Conservation (phyloP, 331 rosid species). For the Stylosanthes scabra region DNA sequence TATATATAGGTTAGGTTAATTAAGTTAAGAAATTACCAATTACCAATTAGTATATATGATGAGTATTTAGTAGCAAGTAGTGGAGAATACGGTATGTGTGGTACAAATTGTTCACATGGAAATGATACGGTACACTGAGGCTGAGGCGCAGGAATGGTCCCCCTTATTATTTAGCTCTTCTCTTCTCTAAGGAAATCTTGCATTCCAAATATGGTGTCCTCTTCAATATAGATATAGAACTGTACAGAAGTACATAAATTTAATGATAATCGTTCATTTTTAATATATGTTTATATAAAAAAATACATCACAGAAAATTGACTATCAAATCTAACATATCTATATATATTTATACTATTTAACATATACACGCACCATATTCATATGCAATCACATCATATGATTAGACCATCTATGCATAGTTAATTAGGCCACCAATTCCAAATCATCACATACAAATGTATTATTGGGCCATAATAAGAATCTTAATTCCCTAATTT, state of each 20-base stretch:
- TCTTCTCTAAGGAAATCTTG: slow-evolving; percentile 25
- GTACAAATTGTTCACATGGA: slow-evolving; percentile 61
- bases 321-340: too few relatives aligned
- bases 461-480: slow-evolving; percentile 54
- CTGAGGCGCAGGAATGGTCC: slow-evolving; percentile 50
- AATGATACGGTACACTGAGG: slow-evolving; percentile 27
- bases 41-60: too few relatives aligned
- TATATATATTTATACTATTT: too few relatives aligned
- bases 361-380: background rate
- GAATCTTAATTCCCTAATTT: slow-evolving; percentile 36
- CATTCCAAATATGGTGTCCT: background rate
- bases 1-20: too few relatives aligned
- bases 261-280: too few relatives aligned
- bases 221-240: too few relatives aligned
- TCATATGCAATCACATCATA: background rate
- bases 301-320: too few relatives aligned
- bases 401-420: slow-evolving; percentile 46
- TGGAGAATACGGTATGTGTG: slow-evolving; percentile 28
- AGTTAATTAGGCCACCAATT: slow-evolving; percentile 27
- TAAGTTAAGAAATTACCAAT: background rate
- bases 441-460: slow-evolving; percentile 30
- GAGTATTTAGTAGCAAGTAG: slow-evolving; percentile 9
- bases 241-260: too few relatives aligned
- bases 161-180: slow-evolving; percentile 5
- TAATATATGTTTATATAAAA: slow-evolving; percentile 1